Percentiles rank a stretch among this genome's conserved stretches.
Evolutionary conservation across 2,329 filamentous ascomycete species (phyloP).

Genomic region (Calonectria honghensis): DNA sequence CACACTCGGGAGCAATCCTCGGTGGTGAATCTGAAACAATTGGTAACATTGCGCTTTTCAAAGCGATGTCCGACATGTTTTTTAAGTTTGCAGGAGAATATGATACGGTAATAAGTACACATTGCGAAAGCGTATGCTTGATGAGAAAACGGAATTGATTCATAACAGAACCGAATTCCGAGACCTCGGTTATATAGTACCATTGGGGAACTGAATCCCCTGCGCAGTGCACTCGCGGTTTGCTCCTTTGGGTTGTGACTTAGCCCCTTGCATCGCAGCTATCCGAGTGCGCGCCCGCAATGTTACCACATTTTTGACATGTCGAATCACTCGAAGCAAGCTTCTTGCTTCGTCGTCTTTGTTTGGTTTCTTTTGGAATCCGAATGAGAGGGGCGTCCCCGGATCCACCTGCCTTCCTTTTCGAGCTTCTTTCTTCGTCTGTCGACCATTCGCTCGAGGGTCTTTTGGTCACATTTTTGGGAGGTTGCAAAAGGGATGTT

Average conservation of each 20-base stretch:
- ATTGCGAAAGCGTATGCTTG: neutral
- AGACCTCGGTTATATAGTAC: neutral
- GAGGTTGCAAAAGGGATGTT: neutral
- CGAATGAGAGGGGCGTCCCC: neutral
- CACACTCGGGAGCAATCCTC: too few species aligned
- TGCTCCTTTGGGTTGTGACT: neutral
- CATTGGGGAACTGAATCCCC: neutral
- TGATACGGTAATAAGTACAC: neutral
- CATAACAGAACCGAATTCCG: neutral
- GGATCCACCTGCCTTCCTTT: neutral
- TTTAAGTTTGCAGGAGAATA: neutral
- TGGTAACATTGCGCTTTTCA: too few species aligned
- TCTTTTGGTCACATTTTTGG: neutral
- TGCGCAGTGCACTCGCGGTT: neutral
- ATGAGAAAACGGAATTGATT: neutral
- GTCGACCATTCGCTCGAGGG: neutral
- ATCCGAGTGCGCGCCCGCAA: too few species aligned
- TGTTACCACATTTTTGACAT: neutral
- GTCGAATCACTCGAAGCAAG: neutral
- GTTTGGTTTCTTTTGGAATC: neutral
- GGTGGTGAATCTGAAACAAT: too few species aligned
- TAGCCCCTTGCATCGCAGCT: neutral
- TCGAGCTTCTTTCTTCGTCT: neutral
- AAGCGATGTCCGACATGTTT: too few species aligned
- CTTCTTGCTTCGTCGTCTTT: neutral